A percentile compares a stretch with the other conserved stretches of the same genome.
phyloP scores from a whole-genome alignment of 2,329 filamentous ascomycete genomes.

The Thyridium curvatum region DNA sequence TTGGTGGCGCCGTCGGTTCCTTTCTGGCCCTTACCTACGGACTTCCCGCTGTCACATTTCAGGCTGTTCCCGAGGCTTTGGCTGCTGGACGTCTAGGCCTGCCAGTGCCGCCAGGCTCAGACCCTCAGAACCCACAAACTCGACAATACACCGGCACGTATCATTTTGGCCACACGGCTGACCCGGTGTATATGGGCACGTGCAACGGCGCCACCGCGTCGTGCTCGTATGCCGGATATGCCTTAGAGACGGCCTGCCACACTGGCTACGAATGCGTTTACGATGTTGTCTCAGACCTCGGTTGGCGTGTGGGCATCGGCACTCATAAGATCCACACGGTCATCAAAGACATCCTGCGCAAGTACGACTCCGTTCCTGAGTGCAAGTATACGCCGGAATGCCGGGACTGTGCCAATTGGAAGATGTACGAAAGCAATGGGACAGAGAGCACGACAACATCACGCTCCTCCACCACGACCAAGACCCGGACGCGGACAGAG shows the following conservation, averaged over 20 bases:
- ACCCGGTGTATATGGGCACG: slow-evolving; percentile 86
- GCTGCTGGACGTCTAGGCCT: slow-evolving; percentile 79
- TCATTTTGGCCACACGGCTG: slow-evolving; percentile 93
- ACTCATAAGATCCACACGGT: slow-evolving; percentile 87
- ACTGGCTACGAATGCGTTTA: slow-evolving; percentile 84
- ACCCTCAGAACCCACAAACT: slow-evolving; percentile 64
- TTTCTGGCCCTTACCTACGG: slow-evolving; percentile 88
- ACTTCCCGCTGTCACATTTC: slow-evolving; percentile 83
- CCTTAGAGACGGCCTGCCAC: slow-evolving; percentile 89
- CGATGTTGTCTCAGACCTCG: slow-evolving; percentile 85
- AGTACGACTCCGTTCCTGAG: slow-evolving; percentile 73
- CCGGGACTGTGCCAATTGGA: slow-evolving; percentile 87
- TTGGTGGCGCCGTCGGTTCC: slow-evolving; percentile 85
- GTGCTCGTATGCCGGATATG: slow-evolving; percentile 89
- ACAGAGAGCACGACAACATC: slow-evolving; percentile 67
- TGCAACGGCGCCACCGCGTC: slow-evolving; percentile 87
- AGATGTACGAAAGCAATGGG: slow-evolving; percentile 89
- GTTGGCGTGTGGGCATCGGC: slow-evolving; percentile 85
- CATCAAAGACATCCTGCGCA: slow-evolving; percentile 79
- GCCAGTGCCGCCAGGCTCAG: slow-evolving; percentile 72
- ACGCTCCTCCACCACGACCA: slow-evolving; percentile 48
- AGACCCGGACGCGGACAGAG: slow-evolving; percentile 65
- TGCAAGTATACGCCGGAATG: slow-evolving; percentile 75
- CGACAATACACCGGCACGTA: slow-evolving; percentile 70
- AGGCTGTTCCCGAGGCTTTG: slow-evolving; percentile 86